Evolutionary conservation across 2,329 filamentous ascomycete species (phyloP).

Genomic region (Dissoconium aciculare): DNA sequence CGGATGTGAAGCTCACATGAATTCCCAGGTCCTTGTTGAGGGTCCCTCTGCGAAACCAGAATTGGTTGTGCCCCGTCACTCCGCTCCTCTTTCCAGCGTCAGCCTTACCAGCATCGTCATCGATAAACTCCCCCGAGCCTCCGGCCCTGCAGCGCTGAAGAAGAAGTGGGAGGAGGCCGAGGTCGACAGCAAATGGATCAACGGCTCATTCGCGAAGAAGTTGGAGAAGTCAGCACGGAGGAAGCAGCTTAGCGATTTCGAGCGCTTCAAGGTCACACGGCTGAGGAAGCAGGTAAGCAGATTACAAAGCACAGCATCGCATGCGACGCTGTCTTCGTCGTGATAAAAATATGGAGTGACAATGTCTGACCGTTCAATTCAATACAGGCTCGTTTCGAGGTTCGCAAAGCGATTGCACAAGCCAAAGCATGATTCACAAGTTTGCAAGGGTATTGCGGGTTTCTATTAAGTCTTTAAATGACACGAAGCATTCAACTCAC

Average conservation of each 20-base stretch:
- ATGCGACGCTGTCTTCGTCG: no score
- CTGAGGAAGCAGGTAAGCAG: constrained; percentile 88
- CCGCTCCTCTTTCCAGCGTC: constrained; percentile 63
- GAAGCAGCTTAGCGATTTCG: constrained; percentile 90
- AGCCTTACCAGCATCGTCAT: constrained; percentile 85
- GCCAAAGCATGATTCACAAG: constrained; percentile 45
- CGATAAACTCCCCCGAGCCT: constrained; percentile 68
- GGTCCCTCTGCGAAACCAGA: constrained; percentile 72
- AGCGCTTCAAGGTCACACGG: constrained; percentile 99
- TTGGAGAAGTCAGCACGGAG: constrained; percentile 71
- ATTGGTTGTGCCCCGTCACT: constrained; percentile 72
- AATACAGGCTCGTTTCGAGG: constrained; percentile 74
- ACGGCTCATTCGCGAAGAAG: constrained; percentile 91
- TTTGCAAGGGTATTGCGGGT: no score
- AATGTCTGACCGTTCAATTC: no score
- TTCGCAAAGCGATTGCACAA: constrained; percentile 92
- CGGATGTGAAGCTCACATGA: constrained; percentile 9
- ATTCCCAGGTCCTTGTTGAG: constrained; percentile 75
- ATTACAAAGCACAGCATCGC: no score
- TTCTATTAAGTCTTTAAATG: constrained; percentile 4
- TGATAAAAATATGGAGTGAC: no score
- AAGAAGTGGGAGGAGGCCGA: constrained; percentile 80
- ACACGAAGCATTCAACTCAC: constrained; percentile 7
- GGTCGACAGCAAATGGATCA: constrained; percentile 85
- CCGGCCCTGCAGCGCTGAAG: constrained; percentile 69